Percentiles rank a stretch among this genome's conserved stretches.
Conservation (phyloP, 73 alveolate genomes). For the Breviolum minutum region DNA sequence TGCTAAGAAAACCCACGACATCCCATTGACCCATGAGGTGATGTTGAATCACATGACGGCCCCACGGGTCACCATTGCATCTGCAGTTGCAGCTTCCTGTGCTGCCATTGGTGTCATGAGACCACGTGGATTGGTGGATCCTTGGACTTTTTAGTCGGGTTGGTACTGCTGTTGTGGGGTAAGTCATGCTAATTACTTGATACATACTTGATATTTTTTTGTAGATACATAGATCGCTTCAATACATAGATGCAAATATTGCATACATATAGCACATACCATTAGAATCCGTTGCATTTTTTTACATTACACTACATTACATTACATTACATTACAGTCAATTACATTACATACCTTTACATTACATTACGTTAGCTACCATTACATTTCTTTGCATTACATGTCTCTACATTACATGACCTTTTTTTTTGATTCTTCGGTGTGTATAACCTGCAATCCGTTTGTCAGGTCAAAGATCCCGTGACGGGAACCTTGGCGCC, state of each 20-base stretch:
- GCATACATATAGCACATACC: too few relatives aligned
- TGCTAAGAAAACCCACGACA: too few relatives aligned
- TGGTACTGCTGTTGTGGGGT: background rate
- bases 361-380: background rate
- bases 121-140: conserved; percentile 13
- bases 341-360: too few relatives aligned
- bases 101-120: conserved; percentile 61
- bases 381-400: background rate
- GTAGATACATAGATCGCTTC: too few relatives aligned
- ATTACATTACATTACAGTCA: too few relatives aligned
- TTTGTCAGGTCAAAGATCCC: conserved; percentile 12
- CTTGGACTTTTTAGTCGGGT: background rate
- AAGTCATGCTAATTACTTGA: too few relatives aligned
- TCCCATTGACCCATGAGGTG: background rate
- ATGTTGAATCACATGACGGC: conserved; percentile 85
- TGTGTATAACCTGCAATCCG: too few relatives aligned
- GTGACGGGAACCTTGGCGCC: conserved; percentile 49
- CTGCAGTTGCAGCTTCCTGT: conserved; percentile 64
- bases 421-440: too few relatives aligned
- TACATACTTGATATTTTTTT: too few relatives aligned
- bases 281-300: too few relatives aligned
- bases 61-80: conserved; percentile 82
- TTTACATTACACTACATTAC: background rate
- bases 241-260: too few relatives aligned
- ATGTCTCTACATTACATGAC: too few relatives aligned